Percentiles rank a stretch among this genome's conserved stretches.
Evolutionary conservation across 495 filamentous ascomycete species (phyloP).

Genomic region (Lophiotrema nucula): DNA sequence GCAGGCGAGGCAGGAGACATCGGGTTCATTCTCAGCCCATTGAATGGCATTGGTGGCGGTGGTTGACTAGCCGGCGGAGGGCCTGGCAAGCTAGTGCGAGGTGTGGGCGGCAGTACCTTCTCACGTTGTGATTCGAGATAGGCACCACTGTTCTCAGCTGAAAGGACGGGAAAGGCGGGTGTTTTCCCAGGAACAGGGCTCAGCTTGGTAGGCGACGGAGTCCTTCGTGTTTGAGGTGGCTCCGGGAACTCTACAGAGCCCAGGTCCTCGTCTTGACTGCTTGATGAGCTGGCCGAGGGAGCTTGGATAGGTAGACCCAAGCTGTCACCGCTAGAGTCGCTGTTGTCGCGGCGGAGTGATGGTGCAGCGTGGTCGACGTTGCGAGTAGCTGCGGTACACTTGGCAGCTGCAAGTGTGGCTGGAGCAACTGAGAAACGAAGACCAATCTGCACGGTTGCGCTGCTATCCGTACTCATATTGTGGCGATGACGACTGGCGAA

Average conservation of each 20-base stretch:
- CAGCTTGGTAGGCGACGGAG: conserved; percentile 7
- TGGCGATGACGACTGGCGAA: conserved; percentile 19
- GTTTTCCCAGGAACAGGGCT: conserved; percentile 1
- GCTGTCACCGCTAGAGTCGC: conserved; percentile 19
- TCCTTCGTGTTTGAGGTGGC: conserved; percentile 11
- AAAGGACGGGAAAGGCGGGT: conserved; percentile 18
- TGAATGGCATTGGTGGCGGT: neutral
- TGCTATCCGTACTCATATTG: conserved; percentile 30
- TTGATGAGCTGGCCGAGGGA: conserved; percentile 18
- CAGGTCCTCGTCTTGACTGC: neutral
- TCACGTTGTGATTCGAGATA: conserved; percentile 50
- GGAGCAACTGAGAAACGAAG: conserved; percentile 37
- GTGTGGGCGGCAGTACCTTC: conserved; percentile 33
- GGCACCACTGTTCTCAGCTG: conserved; percentile 38
- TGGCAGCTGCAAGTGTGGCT: conserved; percentile 33
- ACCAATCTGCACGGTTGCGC: conserved; percentile 37
- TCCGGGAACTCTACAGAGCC: conserved; percentile 8
- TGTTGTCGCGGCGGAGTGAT: conserved; percentile 22
- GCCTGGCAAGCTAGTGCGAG: conserved; percentile 7
- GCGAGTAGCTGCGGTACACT: conserved; percentile 18
- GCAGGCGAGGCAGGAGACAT: conserved; percentile 11
- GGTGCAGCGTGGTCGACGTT: neutral
- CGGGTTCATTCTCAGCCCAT: conserved; percentile 30
- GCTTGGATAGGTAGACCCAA: conserved; percentile 32
- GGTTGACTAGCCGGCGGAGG: conserved; percentile 4